Base-by-base conservation (phyloP, 768 basidiomycete species). In the Hydnum rufescens region DNA sequence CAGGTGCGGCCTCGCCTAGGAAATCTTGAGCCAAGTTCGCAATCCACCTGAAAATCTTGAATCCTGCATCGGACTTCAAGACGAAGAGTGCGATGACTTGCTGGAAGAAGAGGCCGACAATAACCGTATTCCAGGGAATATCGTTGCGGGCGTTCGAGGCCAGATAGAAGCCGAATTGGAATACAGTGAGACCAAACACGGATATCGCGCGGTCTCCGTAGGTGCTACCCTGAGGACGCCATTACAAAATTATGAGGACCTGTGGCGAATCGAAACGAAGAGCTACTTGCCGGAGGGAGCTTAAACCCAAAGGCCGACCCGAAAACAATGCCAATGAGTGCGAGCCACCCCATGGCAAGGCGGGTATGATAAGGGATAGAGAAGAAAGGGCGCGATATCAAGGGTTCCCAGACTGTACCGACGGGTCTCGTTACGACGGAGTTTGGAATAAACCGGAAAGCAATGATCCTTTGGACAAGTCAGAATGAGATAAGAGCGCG, bases 11-110 rank as follows among this genome's bases (percentile, higher is more conserved):
- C 64, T 83, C 69, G 13, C 63, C 53, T 3, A 93, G 71, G 66
- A 88, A 87, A 64, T 87, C 83, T n/a, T 73, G 70, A 4, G 86
- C 86, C 16, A 85, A 74, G 47, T 67, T 72, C 3, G 88, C 84
- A 55, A 90, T 74, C 76, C 83, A 89, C 49, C 70, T 73, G 72
- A 95, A 92, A 52, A 92, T 73, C 22, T 72, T 73, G 65, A 81
- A 88, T 19, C 89, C 89, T 43, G 86, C 87, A 43, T 68, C 67
- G 8, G 79, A 74, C 68, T 89, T 90, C 60, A 95, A 73, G 31
- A 92, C 89, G 63, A 93, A 89, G 42, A 93, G 71, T 1, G 89
- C 89, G 44, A 92, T 75, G 18, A 69, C 75, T 67, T 90, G 87
- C 62, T 95, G 89, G 42, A 81, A 59, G 65, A 89, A 79, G 19